These are phyloP conservation scores for Fusarium avenaceum DNA, from an alignment of 2,329 filamentous ascomycete species.

Conservation along the genomic window DNA sequence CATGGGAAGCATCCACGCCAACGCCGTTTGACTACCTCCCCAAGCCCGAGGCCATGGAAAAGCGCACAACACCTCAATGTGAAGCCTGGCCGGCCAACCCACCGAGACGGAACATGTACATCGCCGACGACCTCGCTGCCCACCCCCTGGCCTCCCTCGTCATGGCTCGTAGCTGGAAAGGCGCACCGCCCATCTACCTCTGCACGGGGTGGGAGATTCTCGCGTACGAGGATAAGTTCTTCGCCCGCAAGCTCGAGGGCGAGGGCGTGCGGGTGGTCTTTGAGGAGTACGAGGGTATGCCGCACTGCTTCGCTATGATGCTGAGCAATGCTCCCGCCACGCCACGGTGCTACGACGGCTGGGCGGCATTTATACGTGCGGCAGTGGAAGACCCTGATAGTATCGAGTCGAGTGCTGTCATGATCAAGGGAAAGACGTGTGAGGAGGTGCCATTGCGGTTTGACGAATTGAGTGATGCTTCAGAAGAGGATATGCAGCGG, in stretches of 20 bases:
- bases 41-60: slow-evolving; percentile 58
- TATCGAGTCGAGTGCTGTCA: slow-evolving; percentile 59
- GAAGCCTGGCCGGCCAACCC: slow-evolving; percentile 69
- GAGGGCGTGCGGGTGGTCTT: slow-evolving; percentile 74
- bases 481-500: slow-evolving; percentile 59
- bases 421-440: slow-evolving; percentile 65
- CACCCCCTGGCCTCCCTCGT: slow-evolving; percentile 79
- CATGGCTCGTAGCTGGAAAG: slow-evolving; percentile 70
- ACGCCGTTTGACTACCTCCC: slow-evolving; percentile 61
- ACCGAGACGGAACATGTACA: slow-evolving; percentile 67
- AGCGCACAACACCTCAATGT: slow-evolving; percentile 59
- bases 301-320: slow-evolving; percentile 77
- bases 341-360: slow-evolving; percentile 66
- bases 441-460: slow-evolving; percentile 63
- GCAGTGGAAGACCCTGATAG: slow-evolving; percentile 54
- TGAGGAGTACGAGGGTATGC: slow-evolving; percentile 84
- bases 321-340: slow-evolving; percentile 62
- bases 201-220: slow-evolving; percentile 79
- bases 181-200: slow-evolving; percentile 75
- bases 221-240: slow-evolving; percentile 73
- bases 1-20: slow-evolving; percentile 48
- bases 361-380: slow-evolving; percentile 68
- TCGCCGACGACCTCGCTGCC: slow-evolving; percentile 64
- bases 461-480: slow-evolving; percentile 58
- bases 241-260: slow-evolving; percentile 67